Conservation (phyloP, 2,329 filamentous ascomycete genomes). For the Phialophora expanda region DNA sequence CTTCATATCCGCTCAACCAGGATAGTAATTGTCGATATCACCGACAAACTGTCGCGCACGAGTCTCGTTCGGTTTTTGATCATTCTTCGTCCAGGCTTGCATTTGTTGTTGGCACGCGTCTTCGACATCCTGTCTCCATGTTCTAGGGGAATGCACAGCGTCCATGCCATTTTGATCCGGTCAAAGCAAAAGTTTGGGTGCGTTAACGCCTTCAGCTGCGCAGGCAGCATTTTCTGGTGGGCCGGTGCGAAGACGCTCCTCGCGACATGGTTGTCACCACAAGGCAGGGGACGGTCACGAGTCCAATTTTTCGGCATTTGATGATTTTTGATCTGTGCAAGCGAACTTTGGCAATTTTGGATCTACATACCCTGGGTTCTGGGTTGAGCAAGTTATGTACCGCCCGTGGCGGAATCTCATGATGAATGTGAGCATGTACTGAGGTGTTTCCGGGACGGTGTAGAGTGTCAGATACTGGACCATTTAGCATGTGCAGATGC, state of each 20-base stretch:
- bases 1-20: background rate
- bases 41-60: constrained; percentile 1
- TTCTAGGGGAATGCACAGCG: background rate
- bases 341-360: background rate
- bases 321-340: background rate
- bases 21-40: background rate
- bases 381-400: background rate
- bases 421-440: background rate
- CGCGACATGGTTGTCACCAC: background rate
- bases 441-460: background rate
- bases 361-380: background rate
- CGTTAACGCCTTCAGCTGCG: constrained; percentile 5
- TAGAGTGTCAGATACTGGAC: constrained; percentile 1
- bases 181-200: constrained; percentile 17
- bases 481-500: background rate
- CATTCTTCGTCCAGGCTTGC: constrained; percentile 1
- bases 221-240: background rate
- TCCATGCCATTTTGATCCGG: constrained; percentile 1
- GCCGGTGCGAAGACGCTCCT: constrained; percentile 1
- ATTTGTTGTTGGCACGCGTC: background rate
- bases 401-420: background rate
- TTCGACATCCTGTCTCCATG: background rate
- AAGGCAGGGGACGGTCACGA: background rate
- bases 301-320: background rate
- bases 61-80: constrained; percentile 11